Percentiles rank a stretch among this genome's conserved stretches.
Conservation (phyloP, 768 basidiomycete species). For the Suillus occidentalis region DNA sequence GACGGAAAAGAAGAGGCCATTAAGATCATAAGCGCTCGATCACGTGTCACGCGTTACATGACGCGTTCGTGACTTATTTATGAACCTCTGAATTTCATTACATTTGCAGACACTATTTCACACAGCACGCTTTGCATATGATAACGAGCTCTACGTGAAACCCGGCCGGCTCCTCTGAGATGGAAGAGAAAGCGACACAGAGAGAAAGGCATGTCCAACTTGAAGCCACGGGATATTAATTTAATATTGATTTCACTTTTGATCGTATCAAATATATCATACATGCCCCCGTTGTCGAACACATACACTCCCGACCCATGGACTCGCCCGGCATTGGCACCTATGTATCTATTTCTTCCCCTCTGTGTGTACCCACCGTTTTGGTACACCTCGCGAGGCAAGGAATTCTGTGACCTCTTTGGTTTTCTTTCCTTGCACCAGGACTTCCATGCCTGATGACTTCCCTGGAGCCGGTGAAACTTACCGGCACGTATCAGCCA, state of each 20-base stretch:
- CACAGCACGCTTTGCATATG: background rate
- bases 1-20: background rate
- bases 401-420: constrained; percentile 67
- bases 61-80: constrained; percentile 29
- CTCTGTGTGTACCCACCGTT: constrained; percentile 69
- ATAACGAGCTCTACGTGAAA: background rate
- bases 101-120: background rate
- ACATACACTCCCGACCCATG: background rate
- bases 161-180: background rate
- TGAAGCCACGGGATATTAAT: background rate
- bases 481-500: constrained; percentile 24
- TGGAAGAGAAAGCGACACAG: background rate
- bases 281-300: constrained; percentile 7
- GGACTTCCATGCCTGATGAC: constrained; percentile 60
- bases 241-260: background rate
- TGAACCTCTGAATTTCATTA: background rate
- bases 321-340: background rate
- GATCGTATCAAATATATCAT: background rate
- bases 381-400: constrained; percentile 70
- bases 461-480: constrained; percentile 65
- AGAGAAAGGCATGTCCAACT: background rate
- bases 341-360: constrained; percentile 42
- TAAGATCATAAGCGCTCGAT: background rate
- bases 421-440: constrained; percentile 84
- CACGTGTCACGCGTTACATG: constrained; percentile 31